Conservation (phyloP, 176 grass and related monocot genomes). For the Avena insularis region DNA sequence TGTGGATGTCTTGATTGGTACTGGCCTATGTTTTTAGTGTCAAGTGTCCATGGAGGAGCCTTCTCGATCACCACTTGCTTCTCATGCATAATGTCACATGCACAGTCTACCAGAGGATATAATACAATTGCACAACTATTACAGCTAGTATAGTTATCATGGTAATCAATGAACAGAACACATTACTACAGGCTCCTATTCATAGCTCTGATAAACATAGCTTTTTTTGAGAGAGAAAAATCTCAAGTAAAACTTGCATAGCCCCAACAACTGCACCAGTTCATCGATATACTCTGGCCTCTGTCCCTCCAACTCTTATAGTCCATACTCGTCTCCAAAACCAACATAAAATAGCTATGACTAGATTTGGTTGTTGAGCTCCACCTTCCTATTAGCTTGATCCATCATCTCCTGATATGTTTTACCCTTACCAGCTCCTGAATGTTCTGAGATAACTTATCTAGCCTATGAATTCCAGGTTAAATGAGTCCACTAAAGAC, state of each 20-base stretch:
- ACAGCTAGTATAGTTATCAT: too few relatives aligned
- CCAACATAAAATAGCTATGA: conserved; percentile 64
- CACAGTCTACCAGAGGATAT: too few relatives aligned
- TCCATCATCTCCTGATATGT: conserved; percentile 17
- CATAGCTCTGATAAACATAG: too few relatives aligned
- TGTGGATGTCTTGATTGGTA: too few relatives aligned
- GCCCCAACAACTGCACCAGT: conserved; percentile 42
- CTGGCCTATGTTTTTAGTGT: too few relatives aligned
- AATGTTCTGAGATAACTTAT: conserved; percentile 44
- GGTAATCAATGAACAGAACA: too few relatives aligned
- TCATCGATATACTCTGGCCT: conserved; percentile 44
- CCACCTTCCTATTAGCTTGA: conserved; percentile 31
- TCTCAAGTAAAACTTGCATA: conserved; percentile 58
- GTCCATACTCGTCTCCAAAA: conserved; percentile 42
- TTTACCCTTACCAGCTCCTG: conserved; percentile 41
- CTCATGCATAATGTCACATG: too few relatives aligned
- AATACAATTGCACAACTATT: too few relatives aligned
- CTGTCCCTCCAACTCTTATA: conserved; percentile 41
- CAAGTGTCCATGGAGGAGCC: too few relatives aligned
- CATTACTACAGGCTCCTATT: too few relatives aligned
- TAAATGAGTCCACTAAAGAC: conserved; percentile 12
- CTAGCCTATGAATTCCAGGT: conserved; percentile 33
- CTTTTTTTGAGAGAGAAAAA: too few relatives aligned
- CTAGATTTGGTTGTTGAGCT: conserved; percentile 70
- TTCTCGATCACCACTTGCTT: too few relatives aligned